phyloP scores from a whole-genome alignment of 2,329 filamentous ascomycete species.

The Aspergillus sp. region DNA sequence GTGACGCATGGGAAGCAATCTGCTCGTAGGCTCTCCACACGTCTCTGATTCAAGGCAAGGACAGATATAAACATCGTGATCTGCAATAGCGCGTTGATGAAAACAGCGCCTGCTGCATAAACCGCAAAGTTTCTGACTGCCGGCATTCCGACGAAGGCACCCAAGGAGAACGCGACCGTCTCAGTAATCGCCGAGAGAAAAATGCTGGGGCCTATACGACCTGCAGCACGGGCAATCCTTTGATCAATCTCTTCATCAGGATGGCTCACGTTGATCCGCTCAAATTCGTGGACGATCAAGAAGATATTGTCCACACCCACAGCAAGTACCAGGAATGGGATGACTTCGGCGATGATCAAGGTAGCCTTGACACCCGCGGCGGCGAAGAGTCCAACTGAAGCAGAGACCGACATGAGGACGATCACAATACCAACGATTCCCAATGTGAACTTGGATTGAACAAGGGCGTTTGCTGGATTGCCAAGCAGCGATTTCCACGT shows the following conservation, averaged over 20 bases:
- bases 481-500: conserved; percentile 73
- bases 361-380: conserved; percentile 90
- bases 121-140: conserved; percentile 96
- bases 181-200: conserved; percentile 93
- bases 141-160: conserved; percentile 94
- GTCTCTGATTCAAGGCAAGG: conserved; percentile 82
- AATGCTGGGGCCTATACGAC: conserved; percentile 95
- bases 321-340: conserved; percentile 92
- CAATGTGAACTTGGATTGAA: conserved; percentile 94
- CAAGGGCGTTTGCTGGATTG: conserved; percentile 80
- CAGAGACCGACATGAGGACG: conserved; percentile 94
- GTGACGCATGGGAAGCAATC: conserved; percentile 91
- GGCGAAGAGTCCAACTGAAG: conserved; percentile 92
- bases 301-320: conserved; percentile 99
- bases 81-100: conserved; percentile 95
- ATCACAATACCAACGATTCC: conserved; percentile 94
- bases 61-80: conserved; percentile 97
- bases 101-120: conserved; percentile 91
- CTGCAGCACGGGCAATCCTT: conserved; percentile 81
- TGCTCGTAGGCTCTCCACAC: conserved; percentile 82
- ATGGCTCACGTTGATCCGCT: conserved; percentile 87
- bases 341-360: conserved; percentile 96
- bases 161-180: conserved; percentile 88
- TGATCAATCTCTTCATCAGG: conserved; percentile 85
- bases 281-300: conserved; percentile 96